Evolutionary conservation across 2,329 filamentous ascomycete species (phyloP), one percentile per base, ranked within the genome.

Genomic region (Alternaria triticimaculans): DNA sequence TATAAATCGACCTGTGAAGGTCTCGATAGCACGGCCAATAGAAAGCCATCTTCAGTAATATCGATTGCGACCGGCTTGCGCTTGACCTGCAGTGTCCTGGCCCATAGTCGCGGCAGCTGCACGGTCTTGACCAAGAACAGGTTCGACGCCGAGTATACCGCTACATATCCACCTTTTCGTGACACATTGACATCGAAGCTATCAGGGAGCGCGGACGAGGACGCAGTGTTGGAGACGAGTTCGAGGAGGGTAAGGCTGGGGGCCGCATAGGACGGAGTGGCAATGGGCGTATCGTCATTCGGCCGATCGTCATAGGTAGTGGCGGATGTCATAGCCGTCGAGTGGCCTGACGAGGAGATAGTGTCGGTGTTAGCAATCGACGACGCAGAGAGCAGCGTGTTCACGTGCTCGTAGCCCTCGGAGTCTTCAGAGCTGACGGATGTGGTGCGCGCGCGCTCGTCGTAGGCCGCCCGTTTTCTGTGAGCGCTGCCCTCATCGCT

Each of bases 1-100:
- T 97, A 97, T n/a, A 97, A 80, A 72, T 97, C 92, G 64, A 96
- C 90, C 77, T 94, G 91, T 82, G 94, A 92, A 67, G 93, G 91
- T 6, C 88, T 92, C 25, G 93, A 93, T 51, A 96, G 83, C 6
- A 97, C 92, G 1, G 92, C 94, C 30, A 97, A 84, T 11, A 92
- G 82, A 11, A 87, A 87, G 15, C 90, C 92, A 78, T 95, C 88
- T 72, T 97, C 93, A 43, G 91, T 87, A 67, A 97, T 91, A 57
- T 93, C 92, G 14, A 91, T 89, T 6, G 92, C 89, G 14, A 80
- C 71, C 2, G 79, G 79, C 58, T 79, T 80, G 57, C 79, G 74
- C 66, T 75, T 78, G 53, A 80, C 70, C 62, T 79, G 73, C 56
- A 81, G 66, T 5, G 77, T 80, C 50, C 79, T 63, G 10, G 78